phyloP scores from a whole-genome alignment of 2,329 filamentous ascomycete genomes.

The Colletotrichum eleusines region DNA sequence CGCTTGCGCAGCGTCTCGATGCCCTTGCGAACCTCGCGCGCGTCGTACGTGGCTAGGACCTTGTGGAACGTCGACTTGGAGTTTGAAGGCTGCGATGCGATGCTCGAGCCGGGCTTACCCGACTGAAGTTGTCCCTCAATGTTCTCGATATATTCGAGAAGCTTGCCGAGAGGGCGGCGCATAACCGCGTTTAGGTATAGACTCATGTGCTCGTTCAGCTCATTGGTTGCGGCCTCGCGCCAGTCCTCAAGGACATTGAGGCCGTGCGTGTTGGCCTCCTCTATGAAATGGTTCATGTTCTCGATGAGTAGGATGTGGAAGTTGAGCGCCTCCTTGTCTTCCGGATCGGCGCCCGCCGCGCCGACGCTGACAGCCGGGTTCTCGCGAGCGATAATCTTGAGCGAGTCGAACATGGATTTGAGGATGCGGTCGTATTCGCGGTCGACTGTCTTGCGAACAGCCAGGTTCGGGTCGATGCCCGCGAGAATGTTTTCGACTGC shows the following conservation, averaged over 20 bases:
- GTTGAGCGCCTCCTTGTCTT: constrained; percentile 97
- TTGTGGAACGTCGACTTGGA: constrained; percentile 88
- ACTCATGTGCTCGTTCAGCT: constrained; percentile 88
- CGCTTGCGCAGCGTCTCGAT: constrained; percentile 89
- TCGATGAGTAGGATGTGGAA: constrained; percentile 98
- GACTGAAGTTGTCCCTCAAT: constrained; percentile 78
- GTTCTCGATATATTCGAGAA: constrained; percentile 92
- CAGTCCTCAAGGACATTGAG: constrained; percentile 85
- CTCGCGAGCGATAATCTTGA: constrained; percentile 90
- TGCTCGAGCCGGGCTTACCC: constrained; percentile 70
- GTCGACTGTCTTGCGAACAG: constrained; percentile 83
- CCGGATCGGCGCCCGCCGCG: constrained; percentile 66
- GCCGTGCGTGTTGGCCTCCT: constrained; percentile 84
- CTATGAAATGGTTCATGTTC: constrained; percentile 98
- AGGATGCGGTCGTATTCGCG: constrained; percentile 90
- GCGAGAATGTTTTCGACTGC: constrained; percentile 87
- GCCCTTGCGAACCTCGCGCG: constrained; percentile 88
- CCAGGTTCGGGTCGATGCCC: constrained; percentile 66
- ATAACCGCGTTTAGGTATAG: constrained; percentile 91
- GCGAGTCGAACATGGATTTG: constrained; percentile 95
- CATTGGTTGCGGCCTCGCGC: constrained; percentile 80
- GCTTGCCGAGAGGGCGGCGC: constrained; percentile 87
- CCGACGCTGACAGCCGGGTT: constrained; percentile 65
- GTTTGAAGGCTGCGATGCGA: constrained; percentile 86
- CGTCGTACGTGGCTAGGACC: constrained; percentile 82